Evolutionary conservation across 1,139 yeast genomes (phyloP), one percentile per base, ranked within the genome.

Genomic region (Zhuliangozyma parablackwelliae): DNA sequence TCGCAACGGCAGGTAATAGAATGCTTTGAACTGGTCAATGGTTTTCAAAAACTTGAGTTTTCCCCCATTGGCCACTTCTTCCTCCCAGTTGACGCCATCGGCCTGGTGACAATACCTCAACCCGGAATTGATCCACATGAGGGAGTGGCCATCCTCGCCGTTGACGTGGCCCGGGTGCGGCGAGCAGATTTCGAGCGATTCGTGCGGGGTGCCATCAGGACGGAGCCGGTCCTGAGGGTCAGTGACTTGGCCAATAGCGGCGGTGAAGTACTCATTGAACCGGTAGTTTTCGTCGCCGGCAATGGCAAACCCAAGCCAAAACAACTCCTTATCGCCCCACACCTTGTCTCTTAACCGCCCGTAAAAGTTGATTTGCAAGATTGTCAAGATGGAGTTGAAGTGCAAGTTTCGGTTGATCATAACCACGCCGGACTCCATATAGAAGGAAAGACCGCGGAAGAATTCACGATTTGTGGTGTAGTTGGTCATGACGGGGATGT

Each of bases 121-220:
- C 2, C 69, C 69, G 1, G 68, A 63, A 37, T 63, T 63, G 34
- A 63, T 54, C 69, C 69, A 63, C 11, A 54, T 46, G 12, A 63
- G 42, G 1, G 63, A 37, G 37, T 51, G 48, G n/a, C 51, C 56
- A 41, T 60, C 65, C 39, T 57, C 61, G 16, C 60, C 62, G 41
- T 49, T 51, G 32, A 60, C 42, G 45, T 70, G 75, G 6, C 69
- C 75, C 1, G 77, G 75, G 45, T 69, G 75, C 10, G 69, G 62
- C 5, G 72, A 59, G 41, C 75, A 69, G 6, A 69, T 30, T 45
- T 71, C 77, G 37, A 39, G 44, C 7, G 63, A 47, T 11, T 43
- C 34, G 34, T 47, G 49, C 1, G 48, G 38, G 9, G 48, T 39
- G 2, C 62, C 62, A 26, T 56, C 49, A 7, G 39, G 28, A 30